Base-by-base conservation (phyloP, 2,329 filamentous ascomycete species). In the Aphanoascus verrucosus region DNA sequence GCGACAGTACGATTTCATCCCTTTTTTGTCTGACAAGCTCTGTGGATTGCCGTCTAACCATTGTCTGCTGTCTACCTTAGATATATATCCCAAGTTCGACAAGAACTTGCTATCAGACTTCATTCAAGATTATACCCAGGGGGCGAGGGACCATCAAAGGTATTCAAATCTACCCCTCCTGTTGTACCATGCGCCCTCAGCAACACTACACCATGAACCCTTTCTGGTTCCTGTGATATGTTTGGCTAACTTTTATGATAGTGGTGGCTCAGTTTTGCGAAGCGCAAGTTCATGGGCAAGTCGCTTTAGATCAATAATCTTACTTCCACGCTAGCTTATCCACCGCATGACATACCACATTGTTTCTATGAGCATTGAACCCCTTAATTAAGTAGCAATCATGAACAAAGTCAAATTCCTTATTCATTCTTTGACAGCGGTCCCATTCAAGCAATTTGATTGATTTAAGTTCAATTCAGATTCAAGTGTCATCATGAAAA, bases 221-320 rank as follows among this genome's bases (percentile, higher is more conserved):
- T 7, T 28, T 28, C 23, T 3, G 23, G 23, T 28, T 28, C 7
- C 7, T 4, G 23, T 28, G 7, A 28, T 28, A 28, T 7, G 23
- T 7, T 28, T 28, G 2, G 17, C 45, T 47, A n/a, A 51, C 55
- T 45, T 54, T n/a, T 40, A 14, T 80, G 75, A 71, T 81, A 94
- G 82, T 97, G 91, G 88, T 98, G 93, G 93, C 73, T 98, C 69
- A 97, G 93, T 77, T 98, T 96, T 70, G 88, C 87, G 52, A 97
- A 97, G 83, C 84, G 93, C 74, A 96, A 96, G 82, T 98, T 98
- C 68, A 97, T 98, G 93, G 90, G 90, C 69, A 97, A 97, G 82
- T 80, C 81, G 61, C 75, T 93, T 72, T 90, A 77, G 61, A 63
- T n/a, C 17, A 15, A 45, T 43, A 17, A 3, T 23, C 8, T 17